phyloP scores from a whole-genome alignment of 2,329 filamentous ascomycete genomes.

The Exophiala alcalophila region DNA sequence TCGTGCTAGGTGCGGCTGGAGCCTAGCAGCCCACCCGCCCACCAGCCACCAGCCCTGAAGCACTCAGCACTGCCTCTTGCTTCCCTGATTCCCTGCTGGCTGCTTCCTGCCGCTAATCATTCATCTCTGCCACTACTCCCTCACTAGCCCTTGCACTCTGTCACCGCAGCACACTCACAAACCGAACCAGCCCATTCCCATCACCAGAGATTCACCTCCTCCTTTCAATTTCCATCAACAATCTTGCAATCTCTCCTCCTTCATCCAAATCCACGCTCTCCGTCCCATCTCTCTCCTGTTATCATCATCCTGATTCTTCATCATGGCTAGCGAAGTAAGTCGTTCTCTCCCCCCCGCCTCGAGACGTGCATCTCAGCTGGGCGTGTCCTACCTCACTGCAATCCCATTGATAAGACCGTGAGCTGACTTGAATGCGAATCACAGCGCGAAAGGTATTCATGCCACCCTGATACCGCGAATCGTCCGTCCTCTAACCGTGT shows the following conservation, averaged over 20 bases:
- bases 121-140: conserved; percentile 6
- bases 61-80: too few species aligned
- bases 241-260: conserved; percentile 16
- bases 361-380: conserved; percentile 21
- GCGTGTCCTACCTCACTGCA: conserved; percentile 35
- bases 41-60: too few species aligned
- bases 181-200: conserved; percentile 14
- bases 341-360: conserved; percentile 14
- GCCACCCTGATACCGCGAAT: conserved; percentile 22
- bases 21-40: too few species aligned
- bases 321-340: conserved; percentile 64
- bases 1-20: too few species aligned
- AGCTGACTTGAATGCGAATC: conserved; percentile 37
- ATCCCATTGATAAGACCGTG: conserved; percentile 41
- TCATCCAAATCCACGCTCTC: conserved; percentile 41
- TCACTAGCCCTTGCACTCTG: conserved; percentile 8
- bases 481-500: conserved; percentile 38
- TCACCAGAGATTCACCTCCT: conserved; percentile 25
- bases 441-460: conserved; percentile 67
- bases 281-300: conserved; percentile 44
- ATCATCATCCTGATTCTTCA: conserved; percentile 34
- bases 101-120: too few species aligned
- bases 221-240: conserved; percentile 28
- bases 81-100: too few species aligned
- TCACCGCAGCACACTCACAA: conserved; percentile 13